Evolutionary conservation across 1,139 yeast genomes (phyloP), one percentile per base, ranked within the genome.

Genomic region (Candida pseudoviswanathii): DNA sequence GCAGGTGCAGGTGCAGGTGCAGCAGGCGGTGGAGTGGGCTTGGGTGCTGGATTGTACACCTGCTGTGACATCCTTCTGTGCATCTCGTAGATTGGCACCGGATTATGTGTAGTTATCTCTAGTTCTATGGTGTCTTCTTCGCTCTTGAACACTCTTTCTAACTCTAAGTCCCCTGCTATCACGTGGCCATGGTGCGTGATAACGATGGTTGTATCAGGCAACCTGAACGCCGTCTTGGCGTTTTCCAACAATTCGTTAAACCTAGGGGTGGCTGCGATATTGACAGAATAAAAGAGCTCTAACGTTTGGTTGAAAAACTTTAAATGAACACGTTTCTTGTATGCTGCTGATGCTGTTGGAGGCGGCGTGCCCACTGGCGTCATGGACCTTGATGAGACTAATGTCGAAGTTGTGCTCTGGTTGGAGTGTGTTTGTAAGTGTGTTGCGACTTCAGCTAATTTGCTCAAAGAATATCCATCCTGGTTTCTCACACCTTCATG

Each of bases 191-290:
- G 43, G 44, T 65, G 59, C 42, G 54, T 57, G 21, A 68, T 52
- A 24, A 67, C 47, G 5, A 63, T 59, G 24, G 58, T 56, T 41
- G 57, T 54, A 24, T 54, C 53, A 0, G 65, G 55, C 62, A 57
- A 80, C 69, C 80, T 78, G 64, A 89, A 89, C 11, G 90, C 91
- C 47, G 76, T 71, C 52, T 81, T 81, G 22, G 89, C 89, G 62
- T 88, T 88, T 49, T 86, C 88, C 22, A 87, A 62, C 22, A 89
- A 67, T 62, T 89, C 96, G 16, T 78, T 59, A 51, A 80, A 71
- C 5, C 87, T 82, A 5, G 92, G 96, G 2, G 91, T 85, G 0
- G 92, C 84, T 10, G 84, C 79, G 46, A 78, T 78, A 26, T 68
- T 63, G 4, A 80, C 76, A n/a, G 85, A 79, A 63, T 77, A 89